A percentile compares a stretch with the other conserved stretches of the same genome.
Conservation (phyloP, 345 rosid species). For the Hirschfeldia incana region DNA sequence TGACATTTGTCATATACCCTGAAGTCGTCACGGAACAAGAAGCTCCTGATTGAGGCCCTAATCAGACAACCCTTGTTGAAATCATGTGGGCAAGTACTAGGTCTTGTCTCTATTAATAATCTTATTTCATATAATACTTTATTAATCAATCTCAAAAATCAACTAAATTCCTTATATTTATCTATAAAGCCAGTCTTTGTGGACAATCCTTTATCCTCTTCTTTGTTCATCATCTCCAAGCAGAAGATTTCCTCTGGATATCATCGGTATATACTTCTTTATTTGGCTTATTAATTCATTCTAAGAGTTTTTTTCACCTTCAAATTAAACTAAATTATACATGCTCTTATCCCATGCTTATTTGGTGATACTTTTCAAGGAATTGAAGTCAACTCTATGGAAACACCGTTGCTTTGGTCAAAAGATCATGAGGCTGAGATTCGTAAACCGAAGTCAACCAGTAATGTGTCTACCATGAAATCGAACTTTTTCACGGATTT, state of each 20-base stretch:
- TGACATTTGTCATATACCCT: neutral
- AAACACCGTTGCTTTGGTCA: conserved; percentile 38
- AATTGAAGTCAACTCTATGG: conserved; percentile 32
- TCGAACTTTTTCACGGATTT: conserved; percentile 55
- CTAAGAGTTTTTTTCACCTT: neutral
- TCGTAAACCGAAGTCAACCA: conserved; percentile 2
- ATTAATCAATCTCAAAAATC: neutral
- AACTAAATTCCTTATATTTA: neutral
- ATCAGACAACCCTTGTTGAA: conserved; percentile 27
- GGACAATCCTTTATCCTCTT: conserved; percentile 12
- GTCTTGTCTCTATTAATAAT: conserved; percentile 21
- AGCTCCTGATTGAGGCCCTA: conserved; percentile 27
- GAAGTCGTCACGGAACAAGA: conserved; percentile 22
- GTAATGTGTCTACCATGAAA: conserved; percentile 34
- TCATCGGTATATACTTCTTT: neutral
- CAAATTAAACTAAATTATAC: neutral
- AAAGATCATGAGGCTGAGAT: conserved; percentile 8
- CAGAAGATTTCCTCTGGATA: neutral
- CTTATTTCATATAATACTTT: neutral
- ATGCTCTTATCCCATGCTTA: neutral
- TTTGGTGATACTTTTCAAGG: neutral
- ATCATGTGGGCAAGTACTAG: conserved; percentile 27
- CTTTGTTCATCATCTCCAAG: conserved; percentile 24
- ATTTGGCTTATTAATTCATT: neutral
- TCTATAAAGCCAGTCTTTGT: conserved; percentile 20